Evolutionary conservation across 495 filamentous ascomycete genomes (phyloP), one percentile per base, ranked within the genome.

Genomic region (Xylaria acuta): DNA sequence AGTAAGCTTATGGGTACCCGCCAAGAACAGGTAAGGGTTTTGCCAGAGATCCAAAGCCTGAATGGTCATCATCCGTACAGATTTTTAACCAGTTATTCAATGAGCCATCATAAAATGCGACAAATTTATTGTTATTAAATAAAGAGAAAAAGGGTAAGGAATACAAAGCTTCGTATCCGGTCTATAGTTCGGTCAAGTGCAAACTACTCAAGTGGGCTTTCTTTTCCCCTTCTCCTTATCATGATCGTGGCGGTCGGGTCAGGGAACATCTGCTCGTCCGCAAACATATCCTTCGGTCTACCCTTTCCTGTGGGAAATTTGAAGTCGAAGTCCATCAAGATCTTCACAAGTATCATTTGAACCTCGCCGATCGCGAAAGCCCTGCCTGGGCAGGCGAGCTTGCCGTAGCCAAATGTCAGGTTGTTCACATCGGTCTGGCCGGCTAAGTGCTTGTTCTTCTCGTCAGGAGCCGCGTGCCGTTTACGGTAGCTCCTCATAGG

Each of bases 351-450:
- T 9, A 65, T 40, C 9, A 65, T n/a, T 14, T 65, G 30, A 27
- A 65, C 30, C 18, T 65, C 63, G 27, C 11, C 43, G 25, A 65
- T 22, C 1, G 25, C 40, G 20, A 65, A 49, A 5, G 16, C n/a
- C 27, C 63, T 47, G 2, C 63, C 63, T 4, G 63, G 63, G 18
- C 63, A 65, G 16, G 63, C 63, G 1, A 27, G 63, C 2, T 51
- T 65, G 7, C 63, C 63, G 30, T 65, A 65, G 18, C 40, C 63
- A 36, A 65, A 65, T 0, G 63, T 49, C 27, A 65, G 22, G 27
- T 49, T 65, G 43, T 65, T 36, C 6, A 51, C 3, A 14, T 49
- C 43, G 2, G 43, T 49, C 11, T 43, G 41, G 1, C n/a, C 63
- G 9, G 63, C 63, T 12, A 25, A 4, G 9, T 25, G 22, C 43